A percentile compares a stretch with the other conserved stretches of the same genome.
These are phyloP conservation scores for Acacia confusa DNA, from an alignment of 306 rosid genomes.

Conservation along the genomic window DNA sequence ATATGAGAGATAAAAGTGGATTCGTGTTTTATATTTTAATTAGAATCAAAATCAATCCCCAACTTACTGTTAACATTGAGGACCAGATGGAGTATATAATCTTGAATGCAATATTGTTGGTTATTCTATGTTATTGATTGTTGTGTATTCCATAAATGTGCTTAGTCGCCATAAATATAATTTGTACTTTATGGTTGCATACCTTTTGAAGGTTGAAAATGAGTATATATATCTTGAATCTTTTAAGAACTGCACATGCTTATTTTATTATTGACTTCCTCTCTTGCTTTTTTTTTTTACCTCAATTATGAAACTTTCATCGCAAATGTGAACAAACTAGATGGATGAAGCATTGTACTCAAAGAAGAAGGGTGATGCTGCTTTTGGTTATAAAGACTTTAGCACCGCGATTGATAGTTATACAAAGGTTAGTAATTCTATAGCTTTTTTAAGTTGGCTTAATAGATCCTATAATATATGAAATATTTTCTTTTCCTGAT, in stretches of 20 bases:
- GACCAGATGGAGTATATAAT: not conserved
- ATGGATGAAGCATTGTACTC: constrained; percentile 84
- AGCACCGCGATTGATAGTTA: constrained; percentile 72
- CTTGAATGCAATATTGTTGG: not conserved
- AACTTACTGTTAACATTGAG: too few species aligned
- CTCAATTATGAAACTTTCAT: constrained; percentile 67
- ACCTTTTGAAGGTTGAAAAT: not conserved
- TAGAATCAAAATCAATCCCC: not conserved
- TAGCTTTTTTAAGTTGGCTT: not conserved
- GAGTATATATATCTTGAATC: constrained; percentile 5
- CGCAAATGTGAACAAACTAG: constrained; percentile 97
- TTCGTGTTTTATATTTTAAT: too few species aligned
- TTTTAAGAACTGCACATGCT: not conserved
- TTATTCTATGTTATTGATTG: not conserved
- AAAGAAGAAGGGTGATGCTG: constrained; percentile 84
- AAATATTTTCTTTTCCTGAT: not conserved
- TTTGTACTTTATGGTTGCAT: not conserved
- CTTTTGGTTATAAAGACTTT: constrained; percentile 78
- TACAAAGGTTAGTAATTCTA: constrained; percentile 56
- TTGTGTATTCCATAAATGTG: not conserved
- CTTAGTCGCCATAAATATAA: not conserved
- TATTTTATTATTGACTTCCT: constrained; percentile 15
- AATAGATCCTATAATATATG: not conserved
- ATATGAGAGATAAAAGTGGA: not conserved
- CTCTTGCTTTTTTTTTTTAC: not conserved